Percentiles rank a stretch among this genome's conserved stretches.
Conservation (phyloP, 148 eudicot genomes). For the Rhododendron griersonianum region DNA sequence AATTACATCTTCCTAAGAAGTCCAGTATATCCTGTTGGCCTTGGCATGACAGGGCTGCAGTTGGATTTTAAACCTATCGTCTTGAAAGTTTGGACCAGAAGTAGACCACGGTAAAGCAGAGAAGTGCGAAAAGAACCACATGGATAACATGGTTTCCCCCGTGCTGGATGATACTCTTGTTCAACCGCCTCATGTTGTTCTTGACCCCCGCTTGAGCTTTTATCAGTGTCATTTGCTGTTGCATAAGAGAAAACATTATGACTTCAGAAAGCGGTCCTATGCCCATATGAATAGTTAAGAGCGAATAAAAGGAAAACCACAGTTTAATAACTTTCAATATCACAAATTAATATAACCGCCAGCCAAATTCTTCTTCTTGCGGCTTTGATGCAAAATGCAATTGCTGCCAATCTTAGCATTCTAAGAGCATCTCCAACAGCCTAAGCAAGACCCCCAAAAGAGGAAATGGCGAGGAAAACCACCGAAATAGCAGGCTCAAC, state of each 20-base stretch:
- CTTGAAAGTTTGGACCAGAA: conserved; percentile 63
- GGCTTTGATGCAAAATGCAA: background rate
- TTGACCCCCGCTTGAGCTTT: conserved; percentile 92
- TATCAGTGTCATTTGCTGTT: conserved; percentile 89
- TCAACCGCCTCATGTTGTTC: conserved; percentile 88
- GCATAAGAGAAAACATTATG: conserved; percentile 6
- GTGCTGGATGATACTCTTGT: conserved; percentile 67
- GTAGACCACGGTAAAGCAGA: conserved; percentile 64
- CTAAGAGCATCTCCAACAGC: background rate
- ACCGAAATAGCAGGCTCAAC: background rate
- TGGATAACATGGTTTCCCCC: conserved; percentile 83
- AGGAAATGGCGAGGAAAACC: background rate
- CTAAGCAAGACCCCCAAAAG: background rate
- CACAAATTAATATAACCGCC: background rate
- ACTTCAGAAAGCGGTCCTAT: background rate
- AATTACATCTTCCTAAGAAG: background rate
- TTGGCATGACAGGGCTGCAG: background rate
- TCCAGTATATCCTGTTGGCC: background rate
- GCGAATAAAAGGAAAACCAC: background rate
- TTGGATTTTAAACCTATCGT: conserved; percentile 24
- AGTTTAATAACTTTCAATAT: background rate
- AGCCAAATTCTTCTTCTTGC: background rate
- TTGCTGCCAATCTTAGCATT: background rate
- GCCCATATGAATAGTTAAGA: background rate
- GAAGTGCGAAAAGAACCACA: conserved; percentile 71